Base-by-base conservation (phyloP, 768 basidiomycete species). In the Tulasnella sp. region DNA sequence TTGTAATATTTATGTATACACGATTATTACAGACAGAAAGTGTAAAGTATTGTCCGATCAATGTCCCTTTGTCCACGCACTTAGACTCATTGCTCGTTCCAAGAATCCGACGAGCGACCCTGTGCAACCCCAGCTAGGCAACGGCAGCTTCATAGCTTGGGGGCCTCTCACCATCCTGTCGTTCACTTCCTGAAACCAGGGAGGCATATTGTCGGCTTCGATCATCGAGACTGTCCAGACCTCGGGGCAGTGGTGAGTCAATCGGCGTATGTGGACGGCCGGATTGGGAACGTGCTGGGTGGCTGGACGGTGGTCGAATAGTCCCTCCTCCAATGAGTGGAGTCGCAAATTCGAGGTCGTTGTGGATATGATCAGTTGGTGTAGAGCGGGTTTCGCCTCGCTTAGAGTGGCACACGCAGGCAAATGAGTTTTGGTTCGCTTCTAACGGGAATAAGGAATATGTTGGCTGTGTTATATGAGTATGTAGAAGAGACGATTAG, bases 141-240 rank as follows among this genome's bases (percentile, higher is more conserved):
- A 69, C 70, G 3, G 77, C 69, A 77, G 67, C 83, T 0, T 82
- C 83, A 82, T 96, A 95, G n/a, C 89, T 86, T 4, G 96, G 96
- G 0, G 96, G 96, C 10, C 88, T 88, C 83, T 98, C 95, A 9
- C 96, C 96, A 20, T 87, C 86, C 81, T 92, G 91, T 70, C 88
- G 92, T 83, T 93, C 92, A 83, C 91, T 90, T 32, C 96, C 96
- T 15, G 92, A 89, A 51, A 98, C 87, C 26, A 98, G 87, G 35
- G 91, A 87, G 82, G 95, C 95, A 81, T 92, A 95, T 78, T 91
- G 87, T 18, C 84, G 82, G 77, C 83, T 85, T 55, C 84, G 81
- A 77, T 85, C 84, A 26, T 84, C 61, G 26, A 72, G 26, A n/a
- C 71, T 74, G 29, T 20, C 71, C 42, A 67, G 75, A n/a, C 48